Evolutionary conservation across 495 filamentous ascomycete genomes (phyloP), one percentile per base, ranked within the genome.

Genomic region (Penicillium manginii): DNA sequence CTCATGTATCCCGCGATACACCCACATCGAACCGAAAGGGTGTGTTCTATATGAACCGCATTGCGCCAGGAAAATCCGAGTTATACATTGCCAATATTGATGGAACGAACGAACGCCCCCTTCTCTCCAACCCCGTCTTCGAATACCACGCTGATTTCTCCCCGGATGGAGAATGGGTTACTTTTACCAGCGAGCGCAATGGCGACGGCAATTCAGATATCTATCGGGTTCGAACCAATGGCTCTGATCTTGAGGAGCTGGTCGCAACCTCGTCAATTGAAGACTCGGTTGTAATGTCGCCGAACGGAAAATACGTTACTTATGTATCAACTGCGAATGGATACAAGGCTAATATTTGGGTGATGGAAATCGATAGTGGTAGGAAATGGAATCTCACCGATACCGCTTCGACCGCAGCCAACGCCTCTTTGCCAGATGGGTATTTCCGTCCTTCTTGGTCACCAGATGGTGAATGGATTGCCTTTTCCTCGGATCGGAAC

Each of bases 91-190:
- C 72, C 45, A 65, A 74, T 33, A 59, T 61, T 0, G 66, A 78
- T 45, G 70, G 73, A 19, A 64, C 49, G 9, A 65, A 70, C 46
- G 75, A 72, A n/a, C 60, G 62, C 10, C 51, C 58, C 15, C 62
- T 78, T 10, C 52, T 78, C 9, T 43, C 61, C 2, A 43, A 69
- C 15, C 49, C 71, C 15, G 50, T 57, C 6, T 78, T 66, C 52
- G 74, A 78, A 23, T 79, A 73, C 40, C 76, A 75, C 33, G 69
- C 71, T 10, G 32, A 43, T 0, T 78, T 67, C 52, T 74, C 76
- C 2, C 55, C 72, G 0, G 67, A 74, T 52, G 68, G 66, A 10
- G 31, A 67, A 59, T 69, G 66, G 65, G 64, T 73, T 17, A 62
- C 55, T 22, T 73, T 73, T 43, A 73, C 70, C 2, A 45, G 52